These are phyloP conservation scores for Clohesyomyces aquaticus DNA, from an alignment of 495 filamentous ascomycete genomes.

Conservation along the genomic window DNA sequence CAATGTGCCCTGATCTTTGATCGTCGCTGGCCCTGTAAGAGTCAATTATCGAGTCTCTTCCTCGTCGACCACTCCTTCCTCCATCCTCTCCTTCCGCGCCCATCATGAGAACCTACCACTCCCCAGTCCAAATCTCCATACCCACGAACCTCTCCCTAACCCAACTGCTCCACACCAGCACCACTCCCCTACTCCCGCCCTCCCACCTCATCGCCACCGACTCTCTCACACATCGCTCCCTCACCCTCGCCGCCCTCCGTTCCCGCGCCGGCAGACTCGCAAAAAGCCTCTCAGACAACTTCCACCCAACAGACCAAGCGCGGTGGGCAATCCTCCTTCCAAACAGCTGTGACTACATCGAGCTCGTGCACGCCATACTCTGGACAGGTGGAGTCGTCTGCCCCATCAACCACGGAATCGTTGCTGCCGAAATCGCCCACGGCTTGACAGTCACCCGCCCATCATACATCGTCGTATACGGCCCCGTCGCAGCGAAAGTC, in stretches of 20 bases:
- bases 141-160: conserved; percentile 46
- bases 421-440: conserved; percentile 31
- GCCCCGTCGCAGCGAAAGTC: conserved; percentile 20
- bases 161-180: conserved; percentile 46
- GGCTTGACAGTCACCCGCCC: conserved; percentile 27
- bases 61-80: not conserved
- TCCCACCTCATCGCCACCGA: conserved; percentile 50
- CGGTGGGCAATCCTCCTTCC: conserved; percentile 48
- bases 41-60: not conserved
- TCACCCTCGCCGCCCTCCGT: conserved; percentile 47
- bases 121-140: conserved; percentile 41
- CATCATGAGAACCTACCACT: conserved; percentile 46
- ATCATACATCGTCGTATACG: conserved; percentile 44
- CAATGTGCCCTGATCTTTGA: too few relatives aligned
- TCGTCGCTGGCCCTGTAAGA: too few relatives aligned
- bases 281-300: conserved; percentile 41
- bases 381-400: conserved; percentile 32
- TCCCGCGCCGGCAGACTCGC: conserved; percentile 46
- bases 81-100: not conserved
- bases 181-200: conserved; percentile 40
- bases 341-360: conserved; percentile 48
- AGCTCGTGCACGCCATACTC: conserved; percentile 42
- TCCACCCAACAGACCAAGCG: conserved; percentile 41
- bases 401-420: conserved; percentile 31
- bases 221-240: conserved; percentile 47